phyloP scores from a whole-genome alignment of 2,329 filamentous ascomycete genomes.

The Paraconiothyrium sp. region DNA sequence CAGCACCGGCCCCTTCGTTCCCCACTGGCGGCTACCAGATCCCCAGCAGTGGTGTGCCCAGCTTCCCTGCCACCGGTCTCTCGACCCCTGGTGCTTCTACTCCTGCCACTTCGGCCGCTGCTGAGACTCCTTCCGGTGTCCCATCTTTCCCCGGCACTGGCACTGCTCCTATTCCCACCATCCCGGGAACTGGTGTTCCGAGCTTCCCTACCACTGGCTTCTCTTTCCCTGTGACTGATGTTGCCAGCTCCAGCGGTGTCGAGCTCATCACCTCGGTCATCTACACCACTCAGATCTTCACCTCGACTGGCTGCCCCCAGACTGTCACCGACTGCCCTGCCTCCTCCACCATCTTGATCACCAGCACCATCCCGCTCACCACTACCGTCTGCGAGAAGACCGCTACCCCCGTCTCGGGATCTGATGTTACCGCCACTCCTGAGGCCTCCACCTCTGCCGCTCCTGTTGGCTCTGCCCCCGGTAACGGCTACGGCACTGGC shows the following conservation, averaged over 20 bases:
- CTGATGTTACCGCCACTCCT: constrained; percentile 12
- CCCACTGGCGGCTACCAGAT: neutral
- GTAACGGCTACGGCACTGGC: constrained; percentile 8
- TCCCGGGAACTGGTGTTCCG: constrained; percentile 40
- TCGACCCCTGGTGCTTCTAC: neutral
- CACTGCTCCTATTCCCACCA: constrained; percentile 9
- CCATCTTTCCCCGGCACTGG: constrained; percentile 20
- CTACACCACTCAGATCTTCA: constrained; percentile 56
- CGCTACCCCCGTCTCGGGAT: neutral
- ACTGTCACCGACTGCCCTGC: constrained; percentile 51
- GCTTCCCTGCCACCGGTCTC: neutral
- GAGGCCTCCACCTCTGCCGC: constrained; percentile 12
- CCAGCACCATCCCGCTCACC: constrained; percentile 51
- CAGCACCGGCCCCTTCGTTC: neutral
- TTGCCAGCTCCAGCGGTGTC: constrained; percentile 53
- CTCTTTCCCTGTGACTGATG: constrained; percentile 42
- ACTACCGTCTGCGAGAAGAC: constrained; percentile 55
- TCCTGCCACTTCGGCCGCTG: neutral
- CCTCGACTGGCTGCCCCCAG: constrained; percentile 50
- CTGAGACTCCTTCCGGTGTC: neutral
- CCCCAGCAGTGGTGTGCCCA: neutral
- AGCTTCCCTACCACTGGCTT: constrained; percentile 34
- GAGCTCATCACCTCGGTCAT: constrained; percentile 52
- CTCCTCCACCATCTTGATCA: constrained; percentile 47
- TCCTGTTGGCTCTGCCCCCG: neutral